Conservation (phyloP, 2,329 filamentous ascomycete species). For the Thelonectria olida region DNA sequence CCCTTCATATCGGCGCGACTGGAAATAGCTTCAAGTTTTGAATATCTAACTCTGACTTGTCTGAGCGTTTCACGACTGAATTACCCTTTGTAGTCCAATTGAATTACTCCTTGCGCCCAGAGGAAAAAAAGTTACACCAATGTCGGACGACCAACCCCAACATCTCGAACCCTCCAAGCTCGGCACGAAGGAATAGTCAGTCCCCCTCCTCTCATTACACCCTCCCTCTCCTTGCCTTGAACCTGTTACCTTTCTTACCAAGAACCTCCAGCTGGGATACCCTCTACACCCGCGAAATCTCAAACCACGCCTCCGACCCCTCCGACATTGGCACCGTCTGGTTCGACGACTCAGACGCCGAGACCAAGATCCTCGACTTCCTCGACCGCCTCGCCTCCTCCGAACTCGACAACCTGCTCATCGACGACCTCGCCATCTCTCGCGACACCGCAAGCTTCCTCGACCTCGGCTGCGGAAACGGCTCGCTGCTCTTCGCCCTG, state of each 20-base stretch:
- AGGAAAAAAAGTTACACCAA: conserved; percentile 3
- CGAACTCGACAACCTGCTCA: conserved; percentile 31
- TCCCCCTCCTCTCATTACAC: conserved; percentile 30
- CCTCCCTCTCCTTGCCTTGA: conserved; percentile 8
- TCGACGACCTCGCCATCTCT: conserved; percentile 26
- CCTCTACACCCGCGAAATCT: conserved; percentile 76
- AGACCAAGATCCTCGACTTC: conserved; percentile 79
- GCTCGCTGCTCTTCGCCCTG: conserved; percentile 86
- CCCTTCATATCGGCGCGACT: background rate
- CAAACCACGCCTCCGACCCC: conserved; percentile 76
- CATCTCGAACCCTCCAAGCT: conserved; percentile 81
- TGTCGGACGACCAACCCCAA: conserved; percentile 55
- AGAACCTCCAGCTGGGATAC: conserved; percentile 71
- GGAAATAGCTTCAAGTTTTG: conserved; percentile 20
- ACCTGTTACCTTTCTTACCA: too few species aligned
- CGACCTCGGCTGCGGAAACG: conserved; percentile 94
- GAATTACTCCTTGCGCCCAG: background rate
- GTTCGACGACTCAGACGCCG: conserved; percentile 94
- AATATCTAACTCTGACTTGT: too few species aligned
- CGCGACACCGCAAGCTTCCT: conserved; percentile 68
- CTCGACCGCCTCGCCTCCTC: conserved; percentile 57
- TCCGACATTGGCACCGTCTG: conserved; percentile 88
- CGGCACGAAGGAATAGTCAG: conserved; percentile 91
- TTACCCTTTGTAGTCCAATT: background rate
- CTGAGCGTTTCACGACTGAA: conserved; percentile 1